These are phyloP conservation scores for Quercus engelmannii DNA, from an alignment of 306 rosid genomes.

Conservation along the genomic window DNA sequence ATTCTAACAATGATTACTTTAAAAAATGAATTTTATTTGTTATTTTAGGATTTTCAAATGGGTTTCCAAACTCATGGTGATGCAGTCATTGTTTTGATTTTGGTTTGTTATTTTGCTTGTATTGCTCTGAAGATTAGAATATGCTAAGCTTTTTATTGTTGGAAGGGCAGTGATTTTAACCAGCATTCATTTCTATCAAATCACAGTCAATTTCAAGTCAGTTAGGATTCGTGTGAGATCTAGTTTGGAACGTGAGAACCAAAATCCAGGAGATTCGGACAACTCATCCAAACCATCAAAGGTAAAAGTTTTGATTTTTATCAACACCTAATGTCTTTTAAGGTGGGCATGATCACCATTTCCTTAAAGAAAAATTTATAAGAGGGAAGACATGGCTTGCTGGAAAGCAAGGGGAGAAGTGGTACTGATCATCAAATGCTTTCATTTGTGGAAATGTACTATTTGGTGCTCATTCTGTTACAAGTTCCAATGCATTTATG, in stretches of 20 bases:
- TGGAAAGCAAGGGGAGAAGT: neutral
- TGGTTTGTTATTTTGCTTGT: neutral
- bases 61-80: neutral
- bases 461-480: neutral
- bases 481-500: neutral
- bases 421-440: neutral
- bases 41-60: neutral
- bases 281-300: conserved; percentile 28
- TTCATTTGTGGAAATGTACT: neutral
- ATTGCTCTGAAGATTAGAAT: neutral
- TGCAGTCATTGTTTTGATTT: neutral
- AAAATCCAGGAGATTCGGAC: conserved; percentile 18
- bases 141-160: neutral
- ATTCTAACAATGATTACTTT: too few relatives aligned
- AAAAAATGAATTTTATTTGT: neutral
- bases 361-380: neutral
- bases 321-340: neutral
- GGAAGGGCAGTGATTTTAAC: neutral
- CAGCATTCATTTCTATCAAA: neutral
- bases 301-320: conserved; percentile 11
- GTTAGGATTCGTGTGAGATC: neutral
- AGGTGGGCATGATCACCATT: neutral
- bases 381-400: neutral
- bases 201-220: conserved; percentile 33
- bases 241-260: conserved; percentile 33